Percentiles rank a stretch among this genome's conserved stretches.
These are phyloP conservation scores for Parietaria judaica DNA, from an alignment of 306 rosid genomes.

Conservation along the genomic window DNA sequence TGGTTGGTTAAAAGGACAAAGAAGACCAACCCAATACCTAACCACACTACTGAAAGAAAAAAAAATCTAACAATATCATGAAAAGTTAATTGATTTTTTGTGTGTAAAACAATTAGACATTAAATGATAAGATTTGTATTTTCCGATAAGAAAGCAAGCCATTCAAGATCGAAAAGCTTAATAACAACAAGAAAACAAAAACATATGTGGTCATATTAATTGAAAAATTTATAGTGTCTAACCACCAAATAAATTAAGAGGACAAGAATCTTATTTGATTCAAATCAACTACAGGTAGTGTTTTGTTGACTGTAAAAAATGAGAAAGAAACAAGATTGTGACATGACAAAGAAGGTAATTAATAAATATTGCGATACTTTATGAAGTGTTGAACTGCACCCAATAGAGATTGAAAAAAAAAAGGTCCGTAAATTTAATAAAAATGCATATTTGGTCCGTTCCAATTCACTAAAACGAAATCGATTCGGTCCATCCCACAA, in stretches of 20 bases:
- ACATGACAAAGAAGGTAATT: no score
- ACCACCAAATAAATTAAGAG: conserved; percentile 16
- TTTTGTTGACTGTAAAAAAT: not conserved
- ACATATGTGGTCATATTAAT: not conserved
- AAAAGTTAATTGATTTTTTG: not conserved
- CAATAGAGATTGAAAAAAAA: no score
- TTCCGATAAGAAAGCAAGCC: not conserved
- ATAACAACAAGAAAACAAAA: not conserved
- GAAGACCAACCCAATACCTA: conserved; percentile 19
- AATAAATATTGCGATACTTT: not conserved
- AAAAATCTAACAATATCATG: conserved; percentile 7
- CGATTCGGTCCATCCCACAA: no score
- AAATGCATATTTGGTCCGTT: no score
- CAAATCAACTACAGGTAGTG: not conserved
- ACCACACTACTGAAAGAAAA: conserved; percentile 1
- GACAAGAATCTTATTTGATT: conserved; percentile 7
- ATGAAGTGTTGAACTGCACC: no score
- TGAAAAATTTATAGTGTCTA: not conserved
- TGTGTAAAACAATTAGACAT: not conserved
- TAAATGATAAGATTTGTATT: not conserved
- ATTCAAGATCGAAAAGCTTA: not conserved
- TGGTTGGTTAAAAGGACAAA: conserved; percentile 13
- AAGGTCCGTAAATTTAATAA: no score
- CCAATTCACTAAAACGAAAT: no score
- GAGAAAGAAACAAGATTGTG: not conserved